Evolutionary conservation across 75 land plant species (phyloP).

Genomic region (Selaginella moellendorffii): DNA sequence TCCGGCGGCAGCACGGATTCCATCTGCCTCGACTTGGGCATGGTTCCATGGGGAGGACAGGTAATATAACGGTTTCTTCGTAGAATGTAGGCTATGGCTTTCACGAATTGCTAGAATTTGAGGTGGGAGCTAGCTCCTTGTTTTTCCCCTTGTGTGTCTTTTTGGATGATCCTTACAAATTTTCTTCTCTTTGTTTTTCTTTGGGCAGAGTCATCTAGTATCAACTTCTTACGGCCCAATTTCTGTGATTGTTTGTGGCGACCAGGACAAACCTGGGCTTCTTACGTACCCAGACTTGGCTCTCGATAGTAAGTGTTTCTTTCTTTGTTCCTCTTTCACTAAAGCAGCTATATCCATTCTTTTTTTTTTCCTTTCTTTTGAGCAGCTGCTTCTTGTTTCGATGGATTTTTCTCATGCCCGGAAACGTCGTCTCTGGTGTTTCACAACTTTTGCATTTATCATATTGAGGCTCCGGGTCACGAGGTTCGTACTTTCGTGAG

Average conservation of each 20-base stretch:
- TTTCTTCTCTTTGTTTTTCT: not conserved
- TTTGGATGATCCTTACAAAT: not conserved
- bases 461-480: constrained; percentile 84
- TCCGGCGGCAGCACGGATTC: constrained; percentile 2
- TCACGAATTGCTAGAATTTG: not conserved
- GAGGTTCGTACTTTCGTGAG: constrained; percentile 38
- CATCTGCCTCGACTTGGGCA: constrained; percentile 29
- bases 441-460: constrained; percentile 89
- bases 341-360: not conserved
- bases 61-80: constrained; percentile 14
- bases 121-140: not conserved
- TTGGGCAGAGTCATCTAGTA: constrained; percentile 49
- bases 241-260: constrained; percentile 66
- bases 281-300: constrained; percentile 87
- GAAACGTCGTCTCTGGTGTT: constrained; percentile 68
- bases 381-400: constrained; percentile 79
- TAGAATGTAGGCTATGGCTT: not conserved
- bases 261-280: constrained; percentile 72
- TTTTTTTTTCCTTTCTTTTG: not conserved
- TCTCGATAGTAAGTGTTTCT: constrained; percentile 47
- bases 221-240: constrained; percentile 48
- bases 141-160: not conserved
- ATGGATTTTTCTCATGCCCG: constrained; percentile 73
- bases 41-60: constrained; percentile 55
- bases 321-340: not conserved